Conservation (phyloP, 192 early-diverging fungal species). For the Coemansia sp. region DNA sequence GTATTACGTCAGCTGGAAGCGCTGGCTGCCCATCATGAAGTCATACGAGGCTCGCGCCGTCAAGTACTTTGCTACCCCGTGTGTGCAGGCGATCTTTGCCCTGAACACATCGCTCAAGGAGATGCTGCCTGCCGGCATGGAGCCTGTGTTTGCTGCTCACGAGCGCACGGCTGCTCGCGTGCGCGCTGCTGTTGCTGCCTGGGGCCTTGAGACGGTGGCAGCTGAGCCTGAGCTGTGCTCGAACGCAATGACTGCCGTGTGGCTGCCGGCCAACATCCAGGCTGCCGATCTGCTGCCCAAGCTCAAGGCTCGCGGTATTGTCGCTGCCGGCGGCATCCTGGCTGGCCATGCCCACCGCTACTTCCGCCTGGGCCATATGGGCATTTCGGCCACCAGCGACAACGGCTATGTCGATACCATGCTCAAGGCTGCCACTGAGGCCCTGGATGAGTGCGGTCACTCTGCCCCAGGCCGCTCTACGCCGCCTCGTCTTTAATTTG, state of each 20-base stretch:
- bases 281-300: constrained; percentile 74
- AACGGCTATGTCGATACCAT: constrained; percentile 67
- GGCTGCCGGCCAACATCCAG: constrained; percentile 81
- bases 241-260: constrained; percentile 81
- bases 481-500: constrained; percentile 38
- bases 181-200: constrained; percentile 66
- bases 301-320: constrained; percentile 77
- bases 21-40: constrained; percentile 97
- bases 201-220: constrained; percentile 76
- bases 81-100: constrained; percentile 89
- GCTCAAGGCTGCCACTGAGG: constrained; percentile 58
- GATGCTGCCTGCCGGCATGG: constrained; percentile 67
- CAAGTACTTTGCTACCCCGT: constrained; percentile 96
- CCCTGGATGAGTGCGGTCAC: constrained; percentile 59
- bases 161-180: constrained; percentile 69
- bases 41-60: constrained; percentile 91
- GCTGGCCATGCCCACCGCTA: constrained; percentile 78
- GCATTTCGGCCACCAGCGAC: constrained; percentile 71
- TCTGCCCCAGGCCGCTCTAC: constrained; percentile 19
- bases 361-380: constrained; percentile 94
- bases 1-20: constrained; percentile 90
- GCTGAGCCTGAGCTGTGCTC: constrained; percentile 60
- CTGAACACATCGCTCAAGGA: constrained; percentile 82
- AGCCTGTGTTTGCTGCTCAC: constrained; percentile 77
- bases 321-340: constrained; percentile 91